Base-by-base conservation (phyloP, 345 rosid genomes). In the Carallia pectinifolia region DNA sequence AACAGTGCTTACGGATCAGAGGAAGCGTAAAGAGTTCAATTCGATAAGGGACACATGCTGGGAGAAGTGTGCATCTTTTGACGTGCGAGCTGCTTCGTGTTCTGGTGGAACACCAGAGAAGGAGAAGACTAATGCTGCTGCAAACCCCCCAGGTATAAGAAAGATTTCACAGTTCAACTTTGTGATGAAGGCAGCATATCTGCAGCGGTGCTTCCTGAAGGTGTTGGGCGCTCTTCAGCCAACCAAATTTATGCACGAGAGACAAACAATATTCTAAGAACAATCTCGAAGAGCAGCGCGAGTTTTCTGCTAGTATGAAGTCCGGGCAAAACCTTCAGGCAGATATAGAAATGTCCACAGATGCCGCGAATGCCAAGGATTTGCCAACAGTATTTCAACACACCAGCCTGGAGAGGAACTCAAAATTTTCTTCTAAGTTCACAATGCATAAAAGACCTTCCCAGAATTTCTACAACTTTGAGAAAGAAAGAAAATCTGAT, bases 401-500 rank as follows among this genome's bases (percentile, higher is more conserved):
- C 37, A 37, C 61, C 47, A 58, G 59, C 30, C 38, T 39, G 39
- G 71, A 61, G 30, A 37, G 27, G 56, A 55, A 61, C 33, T 67
- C 23, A 16, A 33, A 53, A 36, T 36, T 36, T 54, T 54, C 53
- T 33, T 15, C 30, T 27, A 19, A 58, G 48, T 52, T n/a, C 53
- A 27, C 44, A 40, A 13, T 17, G 50, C 31, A 67, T 67, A 37
- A 69, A 50, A 75, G 36, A 9, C 50, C 52, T 62, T 12, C 39
- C 36, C 65, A 53, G 36, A 72, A 61, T 44, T 76, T 66, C 19
- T 76, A 71, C 44, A 54, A 55, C 61, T 76, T 76, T 34, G 72
- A 66, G 9, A 34, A 61, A 53, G 75, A 76, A 10, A 76, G 75
- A 61, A 53, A 16, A 31, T 10, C 19, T 33, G 55, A 44, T 30